phyloP scores from a whole-genome alignment of 805 yeast genomes.

The Candida sphagnicola region DNA sequence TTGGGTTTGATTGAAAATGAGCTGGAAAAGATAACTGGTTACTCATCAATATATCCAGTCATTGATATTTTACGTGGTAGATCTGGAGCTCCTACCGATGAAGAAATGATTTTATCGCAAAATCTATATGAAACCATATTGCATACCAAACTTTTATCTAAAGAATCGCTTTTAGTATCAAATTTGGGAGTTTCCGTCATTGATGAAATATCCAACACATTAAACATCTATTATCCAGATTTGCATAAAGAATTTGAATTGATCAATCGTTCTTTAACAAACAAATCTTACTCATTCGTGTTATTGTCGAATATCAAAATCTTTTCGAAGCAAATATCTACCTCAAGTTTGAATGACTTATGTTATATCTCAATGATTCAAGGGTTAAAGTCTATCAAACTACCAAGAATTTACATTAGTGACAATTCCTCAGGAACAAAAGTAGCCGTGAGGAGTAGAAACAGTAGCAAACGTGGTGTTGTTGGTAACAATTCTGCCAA shows the following conservation, averaged over 20 bases:
- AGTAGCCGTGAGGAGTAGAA: conserved; percentile 48
- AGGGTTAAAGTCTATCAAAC: conserved; percentile 54
- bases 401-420: conserved; percentile 69
- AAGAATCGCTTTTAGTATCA: conserved; percentile 19
- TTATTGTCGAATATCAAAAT: conserved; percentile 72
- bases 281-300: conserved; percentile 37
- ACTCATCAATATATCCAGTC: conserved; percentile 55
- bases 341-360: conserved; percentile 78
- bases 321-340: conserved; percentile 50
- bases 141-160: conserved; percentile 51
- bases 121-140: conserved; percentile 55
- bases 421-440: conserved; percentile 53
- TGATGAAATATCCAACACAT: conserved; percentile 20
- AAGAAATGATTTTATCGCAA: conserved; percentile 76
- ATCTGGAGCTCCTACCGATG: conserved; percentile 77
- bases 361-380: conserved; percentile 65
- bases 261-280: conserved; percentile 11
- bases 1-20: conserved; percentile 60
- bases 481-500: conserved; percentile 42
- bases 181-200: conserved; percentile 15
- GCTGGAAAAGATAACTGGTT: conserved; percentile 15
- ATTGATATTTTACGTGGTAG: conserved; percentile 77
- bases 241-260: conserved; percentile 14
- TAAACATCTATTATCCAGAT: conserved; percentile 18
- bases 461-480: conserved; percentile 29